Evolutionary conservation across 202 grass and related monocot species (phyloP), one percentile per base, ranked within the genome.

Genomic region (Schoenoplectus triqueter): DNA sequence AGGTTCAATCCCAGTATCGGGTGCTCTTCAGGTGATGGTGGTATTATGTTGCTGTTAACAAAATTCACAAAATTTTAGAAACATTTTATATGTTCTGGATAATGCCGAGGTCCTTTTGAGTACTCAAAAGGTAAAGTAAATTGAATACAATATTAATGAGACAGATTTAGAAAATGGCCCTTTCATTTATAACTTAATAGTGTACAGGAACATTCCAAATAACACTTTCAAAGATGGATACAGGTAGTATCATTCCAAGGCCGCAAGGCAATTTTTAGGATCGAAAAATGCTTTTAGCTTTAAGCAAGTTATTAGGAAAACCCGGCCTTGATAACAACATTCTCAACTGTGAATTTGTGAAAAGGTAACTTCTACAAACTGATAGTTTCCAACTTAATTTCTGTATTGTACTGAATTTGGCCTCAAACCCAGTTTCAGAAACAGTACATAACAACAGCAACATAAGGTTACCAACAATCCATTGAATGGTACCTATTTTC

Each of bases 1-100:
- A 98, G 88, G 81, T 98, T 93, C 64, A 98, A 88, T 21, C 91
- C 95, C 84, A 91, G 80, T 71, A 92, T 88, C 82, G 87, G 92
- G 87, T 93, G 92, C 51, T 98, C 91, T 39, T 95, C 85, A 19
- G 63, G 81, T 54, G 89, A 95, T 40, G 86, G 57, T 47, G 84
- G 84, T 65, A 95, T 92, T 57, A 93, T 89, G 64, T 88, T 91
- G 64, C 92, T 98, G 92, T 66, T 18, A 62, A 62, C 61, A 22
- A 61, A 18, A 19, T 79, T 45, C 14, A 79, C 39, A 79, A n/a
- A 61, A n/a, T 17, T 1, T 41, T n/a, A 44, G 18, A 11, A 62
- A 18, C 10, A 56, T 21, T 52, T 21, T 61, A 19, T 10, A 79
- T 18, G 39, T 55, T 79, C 55, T 17, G 6, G 39, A 60, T 61